These are phyloP conservation scores for Mycena alexandri DNA, from an alignment of 768 basidiomycete species.

Conservation along the genomic window DNA sequence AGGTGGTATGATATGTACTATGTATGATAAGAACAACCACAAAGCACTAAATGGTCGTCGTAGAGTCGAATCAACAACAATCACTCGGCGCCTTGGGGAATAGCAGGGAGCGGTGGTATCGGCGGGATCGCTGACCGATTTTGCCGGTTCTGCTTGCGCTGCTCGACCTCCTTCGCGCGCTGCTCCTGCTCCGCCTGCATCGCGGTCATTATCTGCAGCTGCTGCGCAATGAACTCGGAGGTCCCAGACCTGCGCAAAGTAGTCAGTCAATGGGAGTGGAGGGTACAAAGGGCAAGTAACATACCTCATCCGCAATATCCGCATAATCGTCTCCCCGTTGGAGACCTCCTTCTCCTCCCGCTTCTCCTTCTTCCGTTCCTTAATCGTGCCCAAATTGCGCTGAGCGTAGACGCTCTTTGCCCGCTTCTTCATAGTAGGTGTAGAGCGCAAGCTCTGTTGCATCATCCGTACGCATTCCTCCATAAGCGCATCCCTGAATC, in stretches of 20 bases:
- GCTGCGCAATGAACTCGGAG: slow-evolving; percentile 89
- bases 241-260: slow-evolving; percentile 72
- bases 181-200: slow-evolving; percentile 88
- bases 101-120: slow-evolving; percentile 29
- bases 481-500: slow-evolving; percentile 80
- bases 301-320: slow-evolving; percentile 96
- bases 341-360: slow-evolving; percentile 81
- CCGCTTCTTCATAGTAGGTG: slow-evolving; percentile 85
- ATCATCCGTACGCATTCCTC: slow-evolving; percentile 97
- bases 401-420: slow-evolving; percentile 94
- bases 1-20: slow-evolving; percentile 23
- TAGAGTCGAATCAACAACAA: not conserved
- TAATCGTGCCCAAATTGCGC: slow-evolving; percentile 96
- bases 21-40: slow-evolving; percentile 1
- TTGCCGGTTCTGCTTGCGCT: slow-evolving; percentile 69
- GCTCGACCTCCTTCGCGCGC: slow-evolving; percentile 70
- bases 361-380: slow-evolving; percentile 94
- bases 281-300: not conserved
- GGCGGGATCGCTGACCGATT: slow-evolving; percentile 30
- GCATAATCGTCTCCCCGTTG: slow-evolving; percentile 92
- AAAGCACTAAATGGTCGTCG: slow-evolving; percentile 12
- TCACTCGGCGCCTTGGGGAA: slow-evolving; percentile 14
- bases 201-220: slow-evolving; percentile 83
- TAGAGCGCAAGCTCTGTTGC: slow-evolving; percentile 84
- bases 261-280: not conserved